Conservation (phyloP, 2,329 filamentous ascomycete species). For the Alternaria arborescens region DNA sequence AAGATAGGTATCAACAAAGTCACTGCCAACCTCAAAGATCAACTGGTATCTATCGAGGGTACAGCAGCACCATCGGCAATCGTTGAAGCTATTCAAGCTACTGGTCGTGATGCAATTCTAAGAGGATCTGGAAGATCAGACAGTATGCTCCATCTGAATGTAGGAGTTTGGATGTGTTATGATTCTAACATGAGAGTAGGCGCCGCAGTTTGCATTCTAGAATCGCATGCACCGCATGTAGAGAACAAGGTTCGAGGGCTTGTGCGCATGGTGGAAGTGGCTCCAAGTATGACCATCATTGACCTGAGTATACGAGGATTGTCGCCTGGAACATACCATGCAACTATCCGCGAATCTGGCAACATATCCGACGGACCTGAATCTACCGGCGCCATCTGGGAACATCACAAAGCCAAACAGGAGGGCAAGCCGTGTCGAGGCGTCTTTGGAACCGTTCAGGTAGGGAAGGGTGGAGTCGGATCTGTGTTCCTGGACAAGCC, state of each 20-base stretch:
- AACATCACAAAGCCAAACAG: slow-evolving; percentile 56
- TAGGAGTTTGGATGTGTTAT: slow-evolving; percentile 1
- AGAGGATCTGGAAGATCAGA: slow-evolving; percentile 87
- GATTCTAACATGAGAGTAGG: slow-evolving; percentile 53
- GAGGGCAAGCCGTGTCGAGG: slow-evolving; percentile 64
- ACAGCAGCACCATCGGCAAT: slow-evolving; percentile 92
- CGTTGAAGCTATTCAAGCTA: slow-evolving; percentile 85
- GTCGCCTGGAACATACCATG: slow-evolving; percentile 80
- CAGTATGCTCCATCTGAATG: slow-evolving; percentile 64
- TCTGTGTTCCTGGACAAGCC: slow-evolving; percentile 81
- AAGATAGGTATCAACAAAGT: slow-evolving; percentile 80
- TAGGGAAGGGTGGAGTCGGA: slow-evolving; percentile 78
- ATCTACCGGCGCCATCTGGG: slow-evolving; percentile 87
- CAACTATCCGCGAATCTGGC: slow-evolving; percentile 84
- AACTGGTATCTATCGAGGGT: slow-evolving; percentile 85
- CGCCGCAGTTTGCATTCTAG: slow-evolving; percentile 93
- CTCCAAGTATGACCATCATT: slow-evolving; percentile 77
- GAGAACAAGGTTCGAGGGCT: slow-evolving; percentile 80
- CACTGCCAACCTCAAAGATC: slow-evolving; percentile 80
- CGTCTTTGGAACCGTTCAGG: slow-evolving; percentile 76
- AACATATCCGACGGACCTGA: slow-evolving; percentile 85
- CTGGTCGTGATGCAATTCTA: slow-evolving; percentile 92
- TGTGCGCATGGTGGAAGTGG: slow-evolving; percentile 92
- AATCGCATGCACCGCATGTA: slow-evolving; percentile 74
- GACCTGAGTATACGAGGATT: slow-evolving; percentile 89